Evolutionary conservation across 176 grass and related monocot genomes (phyloP).

Genomic region (Eleusine indica): DNA sequence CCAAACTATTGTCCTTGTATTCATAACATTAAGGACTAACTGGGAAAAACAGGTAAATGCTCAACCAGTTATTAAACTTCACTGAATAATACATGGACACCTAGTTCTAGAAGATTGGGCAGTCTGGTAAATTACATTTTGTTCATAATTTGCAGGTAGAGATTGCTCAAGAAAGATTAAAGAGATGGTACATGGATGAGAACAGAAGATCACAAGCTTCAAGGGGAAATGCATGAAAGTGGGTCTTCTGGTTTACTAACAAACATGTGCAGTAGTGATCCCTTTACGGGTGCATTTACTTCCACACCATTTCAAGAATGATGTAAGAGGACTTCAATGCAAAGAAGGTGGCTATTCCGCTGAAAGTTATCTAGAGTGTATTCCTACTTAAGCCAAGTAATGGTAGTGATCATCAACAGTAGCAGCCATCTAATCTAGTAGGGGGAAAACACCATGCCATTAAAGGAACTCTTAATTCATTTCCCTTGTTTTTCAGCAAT

Average conservation of each 20-base stretch:
- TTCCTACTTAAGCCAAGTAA: not conserved
- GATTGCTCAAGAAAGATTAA: slow-evolving; percentile 53
- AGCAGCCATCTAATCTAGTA: not conserved
- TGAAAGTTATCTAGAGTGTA: not conserved
- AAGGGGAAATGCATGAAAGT: not conserved
- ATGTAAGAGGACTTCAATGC: not conserved
- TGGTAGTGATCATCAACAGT: not conserved
- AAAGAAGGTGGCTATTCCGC: not conserved
- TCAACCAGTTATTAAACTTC: not conserved
- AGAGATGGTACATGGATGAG: slow-evolving; percentile 62
- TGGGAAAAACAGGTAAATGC: slow-evolving; percentile 72
- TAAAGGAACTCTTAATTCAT: not conserved
- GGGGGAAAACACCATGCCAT: not conserved
- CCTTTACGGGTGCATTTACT: not conserved
- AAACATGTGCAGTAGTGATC: not conserved
- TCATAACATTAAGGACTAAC: slow-evolving; percentile 66
- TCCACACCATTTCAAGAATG: not conserved
- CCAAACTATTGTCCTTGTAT: slow-evolving; percentile 66
- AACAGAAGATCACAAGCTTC: slow-evolving; percentile 35
- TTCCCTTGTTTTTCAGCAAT: not conserved
- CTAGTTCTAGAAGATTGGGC: not conserved
- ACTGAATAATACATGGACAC: not conserved
- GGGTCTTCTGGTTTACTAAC: too few relatives aligned
- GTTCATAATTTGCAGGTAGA: slow-evolving; percentile 47
- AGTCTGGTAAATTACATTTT: not conserved